These are phyloP conservation scores for Myrica gale DNA, from an alignment of 306 rosid genomes.

Conservation along the genomic window DNA sequence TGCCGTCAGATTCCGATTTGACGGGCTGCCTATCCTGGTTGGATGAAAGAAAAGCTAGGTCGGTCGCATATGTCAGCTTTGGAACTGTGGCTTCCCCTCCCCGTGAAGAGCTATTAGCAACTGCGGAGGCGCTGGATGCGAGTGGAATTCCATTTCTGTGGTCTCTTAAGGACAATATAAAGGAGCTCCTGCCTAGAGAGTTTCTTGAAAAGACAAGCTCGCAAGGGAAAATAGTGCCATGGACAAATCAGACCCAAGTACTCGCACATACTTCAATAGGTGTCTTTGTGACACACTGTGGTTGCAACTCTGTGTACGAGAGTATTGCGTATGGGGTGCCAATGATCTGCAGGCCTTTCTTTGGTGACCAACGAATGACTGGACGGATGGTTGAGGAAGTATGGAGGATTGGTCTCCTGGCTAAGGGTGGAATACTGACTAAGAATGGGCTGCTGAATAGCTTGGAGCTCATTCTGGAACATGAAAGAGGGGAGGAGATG, in stretches of 20 bases:
- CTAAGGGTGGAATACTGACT: conserved; percentile 43
- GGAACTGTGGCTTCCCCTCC: conserved; percentile 22
- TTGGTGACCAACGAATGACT: conserved; percentile 45
- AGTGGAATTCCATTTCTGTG: conserved; percentile 23
- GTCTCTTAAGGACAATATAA: conserved; percentile 13
- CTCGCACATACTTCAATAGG: conserved; percentile 44
- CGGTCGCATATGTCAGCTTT: conserved; percentile 24
- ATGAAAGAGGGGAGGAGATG: conserved; percentile 40
- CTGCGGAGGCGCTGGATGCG: conserved; percentile 29
- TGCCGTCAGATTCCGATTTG: conserved; percentile 9
- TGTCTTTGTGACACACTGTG: conserved; percentile 51
- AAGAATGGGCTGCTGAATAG: conserved; percentile 38
- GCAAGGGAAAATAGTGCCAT: conserved; percentile 43
- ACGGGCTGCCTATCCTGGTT: conserved; percentile 32
- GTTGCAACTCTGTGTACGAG: conserved; percentile 48
- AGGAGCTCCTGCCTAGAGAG: conserved; percentile 30
- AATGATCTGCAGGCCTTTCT: conserved; percentile 47
- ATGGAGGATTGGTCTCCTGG: conserved; percentile 45
- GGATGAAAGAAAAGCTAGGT: conserved; percentile 3
- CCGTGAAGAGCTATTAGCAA: conserved; percentile 13
- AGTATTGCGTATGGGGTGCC: conserved; percentile 49
- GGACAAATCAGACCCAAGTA: conserved; percentile 51
- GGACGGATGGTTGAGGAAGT: conserved; percentile 39
- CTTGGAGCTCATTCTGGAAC: conserved; percentile 37
- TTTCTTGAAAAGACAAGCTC: conserved; percentile 36